A percentile compares a stretch with the other conserved stretches of the same genome.
Evolutionary conservation across 2,329 filamentous ascomycete species (phyloP).

Genomic region (Fusarium ramigenum): DNA sequence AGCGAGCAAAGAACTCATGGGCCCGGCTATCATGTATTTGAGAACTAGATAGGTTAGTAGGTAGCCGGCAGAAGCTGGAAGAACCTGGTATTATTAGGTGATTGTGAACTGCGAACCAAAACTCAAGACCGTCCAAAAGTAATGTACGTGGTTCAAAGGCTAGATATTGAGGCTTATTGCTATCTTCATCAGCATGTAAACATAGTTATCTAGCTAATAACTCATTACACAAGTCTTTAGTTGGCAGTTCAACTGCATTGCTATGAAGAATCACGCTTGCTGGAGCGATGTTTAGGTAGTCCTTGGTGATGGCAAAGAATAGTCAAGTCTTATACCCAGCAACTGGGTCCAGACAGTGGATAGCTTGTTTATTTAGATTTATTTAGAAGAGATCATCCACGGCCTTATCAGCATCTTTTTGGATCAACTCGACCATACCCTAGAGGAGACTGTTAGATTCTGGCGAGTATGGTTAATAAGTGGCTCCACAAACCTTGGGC

Average conservation of each 20-base stretch:
- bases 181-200: background rate
- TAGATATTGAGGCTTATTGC: background rate
- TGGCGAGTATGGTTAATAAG: background rate
- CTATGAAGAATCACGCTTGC: background rate
- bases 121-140: background rate
- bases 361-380: background rate
- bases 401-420: constrained; percentile 91
- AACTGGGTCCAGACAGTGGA: background rate
- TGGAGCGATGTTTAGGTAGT: background rate
- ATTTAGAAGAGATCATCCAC: constrained; percentile 82
- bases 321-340: background rate
- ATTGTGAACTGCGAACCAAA: background rate
- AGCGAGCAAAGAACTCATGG: background rate
- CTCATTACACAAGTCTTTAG: background rate
- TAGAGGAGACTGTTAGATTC: constrained; percentile 50
- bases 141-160: background rate
- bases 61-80: background rate
- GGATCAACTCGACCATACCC: constrained; percentile 96
- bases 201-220: background rate
- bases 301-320: background rate
- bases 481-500: constrained; percentile 72
- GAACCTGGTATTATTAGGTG: background rate
- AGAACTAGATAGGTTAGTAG: background rate
- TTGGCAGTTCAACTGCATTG: background rate
- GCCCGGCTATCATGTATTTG: background rate